Percentiles rank a stretch among this genome's conserved stretches.
Conservation (phyloP, 768 basidiomycete species). For the Naganishia onofrii region DNA sequence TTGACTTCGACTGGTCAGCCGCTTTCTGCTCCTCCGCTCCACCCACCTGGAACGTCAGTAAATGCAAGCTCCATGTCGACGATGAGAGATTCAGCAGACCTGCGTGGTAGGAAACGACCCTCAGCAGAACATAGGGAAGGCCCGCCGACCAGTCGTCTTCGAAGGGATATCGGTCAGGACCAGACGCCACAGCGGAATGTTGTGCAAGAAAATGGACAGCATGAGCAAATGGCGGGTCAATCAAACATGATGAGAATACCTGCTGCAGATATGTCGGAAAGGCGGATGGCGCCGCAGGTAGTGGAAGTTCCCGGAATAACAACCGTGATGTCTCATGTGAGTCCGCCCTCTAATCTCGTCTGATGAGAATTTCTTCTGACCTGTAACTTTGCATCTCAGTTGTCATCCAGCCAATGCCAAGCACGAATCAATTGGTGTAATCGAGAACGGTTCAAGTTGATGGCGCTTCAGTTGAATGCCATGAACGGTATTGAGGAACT, state of each 20-base stretch:
- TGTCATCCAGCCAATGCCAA: slow-evolving; percentile 33
- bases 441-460: slow-evolving; percentile 35
- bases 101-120: slow-evolving; percentile 21
- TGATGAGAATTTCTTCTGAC: not conserved
- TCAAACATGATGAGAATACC: not conserved
- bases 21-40: not conserved
- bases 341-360: slow-evolving; percentile 38
- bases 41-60: not conserved
- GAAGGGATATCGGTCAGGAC: slow-evolving; percentile 8
- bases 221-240: not conserved
- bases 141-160: slow-evolving; percentile 17
- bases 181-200: slow-evolving; percentile 11
- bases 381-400: slow-evolving; percentile 24
- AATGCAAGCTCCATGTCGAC: slow-evolving; percentile 9
- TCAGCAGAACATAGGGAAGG: slow-evolving; percentile 31
- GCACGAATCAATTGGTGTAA: slow-evolving; percentile 42
- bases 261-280: not conserved
- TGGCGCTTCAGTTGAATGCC: slow-evolving; percentile 34
- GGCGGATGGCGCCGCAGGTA: not conserved
- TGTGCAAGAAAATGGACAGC: not conserved
- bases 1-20: slow-evolving; percentile 14
- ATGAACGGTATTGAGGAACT: slow-evolving; percentile 28
- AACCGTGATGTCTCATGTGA: not conserved
- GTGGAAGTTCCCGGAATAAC: not conserved
- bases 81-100: not conserved